A percentile compares a stretch with the other conserved stretches of the same genome.
Conservation (phyloP, 768 basidiomycete genomes). For the Psilocybe sp. region DNA sequence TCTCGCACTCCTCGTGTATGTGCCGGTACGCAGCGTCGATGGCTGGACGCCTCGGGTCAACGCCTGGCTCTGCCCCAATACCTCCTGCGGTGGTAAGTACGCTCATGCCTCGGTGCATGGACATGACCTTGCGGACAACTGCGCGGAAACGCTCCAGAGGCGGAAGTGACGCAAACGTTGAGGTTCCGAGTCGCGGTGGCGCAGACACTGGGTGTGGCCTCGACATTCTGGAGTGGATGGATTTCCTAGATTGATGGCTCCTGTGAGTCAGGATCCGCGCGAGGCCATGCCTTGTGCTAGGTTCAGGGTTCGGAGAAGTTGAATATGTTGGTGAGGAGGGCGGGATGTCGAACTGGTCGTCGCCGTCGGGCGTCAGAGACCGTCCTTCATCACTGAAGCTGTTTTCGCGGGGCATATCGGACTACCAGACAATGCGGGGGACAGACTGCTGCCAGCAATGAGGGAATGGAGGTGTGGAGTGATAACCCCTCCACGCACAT, state of each 20-base stretch:
- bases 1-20: slow-evolving; percentile 58
- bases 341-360: slow-evolving; percentile 32
- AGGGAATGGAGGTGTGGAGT: too few relatives aligned
- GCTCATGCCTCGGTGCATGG: slow-evolving; percentile 53
- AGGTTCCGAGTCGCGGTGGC: not conserved
- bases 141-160: slow-evolving; percentile 53
- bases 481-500: too few relatives aligned
- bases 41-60: slow-evolving; percentile 61
- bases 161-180: slow-evolving; percentile 15
- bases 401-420: slow-evolving; percentile 60
- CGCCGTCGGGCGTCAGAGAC: slow-evolving; percentile 63
- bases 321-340: slow-evolving; percentile 6
- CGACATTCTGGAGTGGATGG: slow-evolving; percentile 16
- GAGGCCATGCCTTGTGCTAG: not conserved
- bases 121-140: slow-evolving; percentile 60
- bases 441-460: too few relatives aligned
- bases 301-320: not conserved
- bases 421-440: too few relatives aligned
- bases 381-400: slow-evolving; percentile 65
- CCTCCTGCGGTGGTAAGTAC: slow-evolving; percentile 31
- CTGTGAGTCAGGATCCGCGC: slow-evolving; percentile 12
- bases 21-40: slow-evolving; percentile 55
- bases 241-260: slow-evolving; percentile 13
- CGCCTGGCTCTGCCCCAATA: slow-evolving; percentile 68
- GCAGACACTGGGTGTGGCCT: slow-evolving; percentile 11